phyloP scores from a whole-genome alignment of 1,139 yeast genomes.

The Trichomonascaceae sp. region DNA sequence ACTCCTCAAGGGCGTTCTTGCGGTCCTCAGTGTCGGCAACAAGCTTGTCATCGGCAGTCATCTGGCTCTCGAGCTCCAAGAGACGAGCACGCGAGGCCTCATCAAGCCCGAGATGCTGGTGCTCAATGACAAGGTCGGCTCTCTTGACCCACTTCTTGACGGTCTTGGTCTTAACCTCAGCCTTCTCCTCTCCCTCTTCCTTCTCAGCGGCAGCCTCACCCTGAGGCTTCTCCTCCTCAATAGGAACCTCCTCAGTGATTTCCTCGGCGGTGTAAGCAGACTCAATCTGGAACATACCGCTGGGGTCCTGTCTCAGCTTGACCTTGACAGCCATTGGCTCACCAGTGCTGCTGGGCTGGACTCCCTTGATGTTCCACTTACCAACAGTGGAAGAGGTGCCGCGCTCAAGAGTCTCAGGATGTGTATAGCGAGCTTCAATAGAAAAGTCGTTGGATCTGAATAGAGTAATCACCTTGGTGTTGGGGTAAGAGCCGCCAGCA shows the following conservation, averaged over 20 bases:
- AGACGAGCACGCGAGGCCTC: conserved; percentile 42
- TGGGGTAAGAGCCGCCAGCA: conserved; percentile 83
- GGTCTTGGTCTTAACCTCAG: conserved; percentile 72
- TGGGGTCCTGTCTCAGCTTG: conserved; percentile 93
- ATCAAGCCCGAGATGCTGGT: conserved; percentile 54
- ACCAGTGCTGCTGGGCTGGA: conserved; percentile 64
- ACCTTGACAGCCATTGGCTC: conserved; percentile 76
- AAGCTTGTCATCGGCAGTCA: conserved; percentile 84
- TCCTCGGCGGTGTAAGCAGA: conserved; percentile 94
- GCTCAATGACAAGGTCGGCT: conserved; percentile 53
- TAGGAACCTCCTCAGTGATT: conserved; percentile 65
- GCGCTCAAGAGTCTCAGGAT: conserved; percentile 56
- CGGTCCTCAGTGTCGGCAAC: conserved; percentile 98
- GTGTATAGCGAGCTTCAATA: conserved; percentile 76
- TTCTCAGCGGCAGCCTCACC: conserved; percentile 16
- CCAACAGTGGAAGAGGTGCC: conserved; percentile 59
- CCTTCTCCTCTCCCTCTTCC: conserved; percentile 41
- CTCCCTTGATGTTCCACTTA: conserved; percentile 79
- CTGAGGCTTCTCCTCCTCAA: conserved; percentile 19
- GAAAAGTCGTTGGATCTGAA: conserved; percentile 86
- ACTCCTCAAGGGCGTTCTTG: conserved; percentile 96
- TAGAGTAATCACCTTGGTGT: conserved; percentile 87
- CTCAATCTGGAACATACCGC: conserved; percentile 90
- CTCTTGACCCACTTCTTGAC: conserved; percentile 93
- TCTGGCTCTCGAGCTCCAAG: conserved; percentile 71